Base-by-base conservation (phyloP, 179 eudicot species). In the Actinidia chinensis region DNA sequence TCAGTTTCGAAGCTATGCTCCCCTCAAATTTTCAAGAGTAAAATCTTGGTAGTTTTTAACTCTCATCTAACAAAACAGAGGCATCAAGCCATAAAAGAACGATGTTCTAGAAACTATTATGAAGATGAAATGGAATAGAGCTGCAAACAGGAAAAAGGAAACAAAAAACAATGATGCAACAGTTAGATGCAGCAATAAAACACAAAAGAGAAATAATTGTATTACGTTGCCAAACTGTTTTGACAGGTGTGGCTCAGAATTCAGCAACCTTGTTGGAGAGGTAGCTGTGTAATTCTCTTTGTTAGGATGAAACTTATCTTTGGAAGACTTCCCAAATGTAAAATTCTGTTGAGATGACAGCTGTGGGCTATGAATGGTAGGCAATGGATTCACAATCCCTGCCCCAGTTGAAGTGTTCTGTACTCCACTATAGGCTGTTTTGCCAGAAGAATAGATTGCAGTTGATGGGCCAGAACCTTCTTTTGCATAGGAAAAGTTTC, bases 201-300 rank as follows among this genome's bases (percentile, higher is more conserved):
- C 25, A 63, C 8, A 42, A 77, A 68, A 79, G 18, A 55, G 61
- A 78, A 9, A 28, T 59, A 74, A 73, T 54, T 28, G 76, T 48
- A 67, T 88, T 88, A 92, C 98, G 85, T 87, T 93, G 79, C 85
- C 83, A 70, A 83, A 82, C 76, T 91, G 90, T 83, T 90, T 88
- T 22, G 93, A 82, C 51, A 84, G 79, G 70, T 82, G 85, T 69
- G 80, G 86, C 82, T 86, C 89, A 79, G 87, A 58, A 68, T 80
- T 81, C 68, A 78, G 71, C 79, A 69, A 83, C 76, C 86, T 83
- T 52, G 87, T 47, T 14, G 79, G 73, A 59, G 91, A 84, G 40
- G 82, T 69, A 56, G 63, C 85, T 79, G 77, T 82, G 75, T 50
- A 54, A 68, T 79, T 80, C 74, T 81, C 89, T 82, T 79, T 85